Evolutionary conservation across 768 basidiomycete species (phyloP).

Genomic region (Naganishia kalamii): DNA sequence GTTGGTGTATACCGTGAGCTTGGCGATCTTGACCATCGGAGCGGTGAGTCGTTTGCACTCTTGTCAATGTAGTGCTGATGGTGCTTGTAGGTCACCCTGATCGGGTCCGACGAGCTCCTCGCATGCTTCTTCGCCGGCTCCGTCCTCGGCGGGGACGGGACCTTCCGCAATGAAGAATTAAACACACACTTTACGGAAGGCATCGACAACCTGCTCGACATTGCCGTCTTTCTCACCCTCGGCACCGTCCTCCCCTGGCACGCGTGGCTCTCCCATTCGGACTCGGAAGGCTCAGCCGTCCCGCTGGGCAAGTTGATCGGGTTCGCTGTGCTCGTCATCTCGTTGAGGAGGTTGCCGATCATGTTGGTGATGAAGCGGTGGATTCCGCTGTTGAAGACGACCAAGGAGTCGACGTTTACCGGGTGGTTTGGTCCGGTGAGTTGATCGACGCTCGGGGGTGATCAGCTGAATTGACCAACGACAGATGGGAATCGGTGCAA

Average conservation of each 20-base stretch:
- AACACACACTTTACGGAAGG: slow-evolving; percentile 30
- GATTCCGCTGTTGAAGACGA: slow-evolving; percentile 25
- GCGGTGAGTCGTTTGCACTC: slow-evolving; percentile 17
- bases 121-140: slow-evolving; percentile 28
- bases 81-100: slow-evolving; percentile 14
- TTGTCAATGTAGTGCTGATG: background rate
- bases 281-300: background rate
- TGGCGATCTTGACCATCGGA: slow-evolving; percentile 27
- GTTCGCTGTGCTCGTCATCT: slow-evolving; percentile 21
- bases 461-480: background rate
- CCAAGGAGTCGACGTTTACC: slow-evolving; percentile 26
- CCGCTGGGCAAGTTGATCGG: slow-evolving; percentile 20
- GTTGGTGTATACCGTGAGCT: slow-evolving; percentile 28
- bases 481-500: slow-evolving; percentile 28
- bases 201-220: slow-evolving; percentile 28
- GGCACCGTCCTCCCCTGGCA: slow-evolving; percentile 30
- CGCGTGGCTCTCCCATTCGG: slow-evolving; percentile 17
- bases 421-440: slow-evolving; percentile 30
- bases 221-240: slow-evolving; percentile 26
- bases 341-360: slow-evolving; percentile 23
- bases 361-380: slow-evolving; percentile 22
- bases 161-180: slow-evolving; percentile 26
- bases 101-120: slow-evolving; percentile 29
- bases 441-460: background rate
- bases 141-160: slow-evolving; percentile 24